Evolutionary conservation across 2,329 filamentous ascomycete genomes (phyloP).

Genomic region (Cercospora sp.): DNA sequence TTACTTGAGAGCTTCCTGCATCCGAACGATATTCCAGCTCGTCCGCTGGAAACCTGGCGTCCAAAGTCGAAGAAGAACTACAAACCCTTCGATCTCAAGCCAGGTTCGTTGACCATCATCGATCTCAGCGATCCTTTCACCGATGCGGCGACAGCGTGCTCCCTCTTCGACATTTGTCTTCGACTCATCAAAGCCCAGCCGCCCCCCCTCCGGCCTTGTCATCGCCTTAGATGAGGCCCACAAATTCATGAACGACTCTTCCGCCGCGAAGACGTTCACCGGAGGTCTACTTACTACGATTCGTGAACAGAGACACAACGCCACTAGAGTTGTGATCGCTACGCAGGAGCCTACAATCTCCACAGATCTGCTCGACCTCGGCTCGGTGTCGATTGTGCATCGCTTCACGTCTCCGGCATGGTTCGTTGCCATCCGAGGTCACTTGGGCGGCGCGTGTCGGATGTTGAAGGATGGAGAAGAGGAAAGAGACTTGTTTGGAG

Average conservation of each 20-base stretch:
- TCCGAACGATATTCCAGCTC: conserved; percentile 11
- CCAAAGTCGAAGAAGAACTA: not conserved
- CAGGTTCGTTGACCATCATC: conserved; percentile 63
- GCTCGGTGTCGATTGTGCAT: conserved; percentile 70
- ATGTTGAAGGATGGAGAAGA: conserved; percentile 18
- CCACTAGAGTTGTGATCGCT: conserved; percentile 66
- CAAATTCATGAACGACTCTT: conserved; percentile 58
- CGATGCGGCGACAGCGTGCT: conserved; percentile 65
- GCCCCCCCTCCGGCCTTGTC: conserved; percentile 54
- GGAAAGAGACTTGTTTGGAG: conserved; percentile 31
- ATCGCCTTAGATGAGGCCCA: conserved; percentile 77
- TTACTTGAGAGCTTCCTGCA: conserved; percentile 65
- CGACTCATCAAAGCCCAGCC: conserved; percentile 55
- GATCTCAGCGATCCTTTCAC: conserved; percentile 75
- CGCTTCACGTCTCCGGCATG: conserved; percentile 68
- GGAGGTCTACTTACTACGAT: conserved; percentile 63
- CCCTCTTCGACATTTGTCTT: conserved; percentile 71
- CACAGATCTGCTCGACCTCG: conserved; percentile 67
- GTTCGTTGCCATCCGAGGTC: conserved; percentile 51
- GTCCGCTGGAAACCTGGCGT: not conserved
- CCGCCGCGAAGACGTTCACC: conserved; percentile 61
- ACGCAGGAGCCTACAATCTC: conserved; percentile 78
- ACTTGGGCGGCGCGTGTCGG: conserved; percentile 50
- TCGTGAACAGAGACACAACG: conserved; percentile 70
- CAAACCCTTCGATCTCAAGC: conserved; percentile 34